Conservation (phyloP, 2,329 filamentous ascomycete genomes). For the Fusarium annulatum region DNA sequence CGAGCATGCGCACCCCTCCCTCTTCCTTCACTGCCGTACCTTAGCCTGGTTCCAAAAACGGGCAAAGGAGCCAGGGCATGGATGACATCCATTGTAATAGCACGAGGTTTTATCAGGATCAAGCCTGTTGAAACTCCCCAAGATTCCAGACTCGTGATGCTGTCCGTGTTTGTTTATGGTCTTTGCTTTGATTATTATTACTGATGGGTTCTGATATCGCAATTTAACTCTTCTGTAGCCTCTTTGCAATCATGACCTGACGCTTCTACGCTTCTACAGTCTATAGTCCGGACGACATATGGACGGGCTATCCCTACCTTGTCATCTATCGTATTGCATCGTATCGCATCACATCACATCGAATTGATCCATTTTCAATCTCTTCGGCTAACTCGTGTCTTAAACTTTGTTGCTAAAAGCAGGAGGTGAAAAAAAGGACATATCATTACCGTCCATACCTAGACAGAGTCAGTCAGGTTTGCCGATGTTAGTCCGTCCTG, state of each 20-base stretch:
- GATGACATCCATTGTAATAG: constrained; percentile 3
- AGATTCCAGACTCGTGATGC: neutral
- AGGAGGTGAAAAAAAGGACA: neutral
- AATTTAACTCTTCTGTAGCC: neutral
- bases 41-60: constrained; percentile 13
- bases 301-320: constrained; percentile 29
- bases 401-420: neutral
- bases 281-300: constrained; percentile 25
- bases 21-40: constrained; percentile 14
- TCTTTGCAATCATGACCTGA: constrained; percentile 3
- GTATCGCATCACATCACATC: neutral
- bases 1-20: constrained; percentile 1
- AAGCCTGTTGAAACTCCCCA: constrained; percentile 19
- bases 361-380: neutral
- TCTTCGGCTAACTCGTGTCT: constrained; percentile 26
- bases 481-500: constrained; percentile 15
- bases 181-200: constrained; percentile 24
- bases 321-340: constrained; percentile 7
- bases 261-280: neutral
- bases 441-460: neutral
- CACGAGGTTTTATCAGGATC: constrained; percentile 27
- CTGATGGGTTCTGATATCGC: neutral
- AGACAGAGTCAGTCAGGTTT: neutral
- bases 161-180: constrained; percentile 22
- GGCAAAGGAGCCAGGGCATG: constrained; percentile 1